These are phyloP conservation scores for Botrytis deweyae DNA, from an alignment of 2,329 filamentous ascomycete species.

Conservation along the genomic window DNA sequence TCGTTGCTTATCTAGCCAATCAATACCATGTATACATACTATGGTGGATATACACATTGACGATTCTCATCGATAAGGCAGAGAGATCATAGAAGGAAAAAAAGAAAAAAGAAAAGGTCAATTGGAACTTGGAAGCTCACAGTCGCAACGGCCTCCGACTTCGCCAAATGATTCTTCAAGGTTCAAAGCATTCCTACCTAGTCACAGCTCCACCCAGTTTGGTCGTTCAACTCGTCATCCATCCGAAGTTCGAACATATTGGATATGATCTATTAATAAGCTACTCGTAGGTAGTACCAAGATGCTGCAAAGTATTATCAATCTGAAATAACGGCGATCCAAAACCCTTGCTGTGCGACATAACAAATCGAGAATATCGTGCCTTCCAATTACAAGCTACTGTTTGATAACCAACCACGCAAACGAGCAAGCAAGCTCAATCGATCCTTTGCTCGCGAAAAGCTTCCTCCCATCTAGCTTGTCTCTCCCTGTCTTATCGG, in stretches of 20 bases:
- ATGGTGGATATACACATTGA: neutral
- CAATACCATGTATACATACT: neutral
- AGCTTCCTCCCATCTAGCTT: neutral
- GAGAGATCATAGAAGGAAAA: neutral
- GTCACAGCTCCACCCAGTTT: neutral
- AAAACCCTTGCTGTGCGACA: conserved; percentile 1
- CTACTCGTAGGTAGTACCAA: neutral
- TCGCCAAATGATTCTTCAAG: neutral
- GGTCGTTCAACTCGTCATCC: conserved; percentile 1
- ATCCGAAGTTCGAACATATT: neutral
- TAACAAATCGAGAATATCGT: conserved; percentile 2
- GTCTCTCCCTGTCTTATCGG: neutral
- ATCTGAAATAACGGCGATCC: neutral
- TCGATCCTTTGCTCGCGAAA: neutral
- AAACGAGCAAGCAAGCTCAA: neutral
- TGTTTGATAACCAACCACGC: neutral
- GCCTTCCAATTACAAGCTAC: neutral
- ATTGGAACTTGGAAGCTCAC: neutral
- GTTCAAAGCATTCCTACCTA: neutral
- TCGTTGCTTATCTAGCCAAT: neutral
- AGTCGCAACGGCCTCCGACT: neutral
- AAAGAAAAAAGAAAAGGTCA: neutral
- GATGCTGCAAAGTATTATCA: neutral
- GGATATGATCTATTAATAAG: conserved; percentile 1
- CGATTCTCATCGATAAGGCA: neutral